Base-by-base conservation (phyloP, 2,329 filamentous ascomycete genomes). In the Fusarium udum region DNA sequence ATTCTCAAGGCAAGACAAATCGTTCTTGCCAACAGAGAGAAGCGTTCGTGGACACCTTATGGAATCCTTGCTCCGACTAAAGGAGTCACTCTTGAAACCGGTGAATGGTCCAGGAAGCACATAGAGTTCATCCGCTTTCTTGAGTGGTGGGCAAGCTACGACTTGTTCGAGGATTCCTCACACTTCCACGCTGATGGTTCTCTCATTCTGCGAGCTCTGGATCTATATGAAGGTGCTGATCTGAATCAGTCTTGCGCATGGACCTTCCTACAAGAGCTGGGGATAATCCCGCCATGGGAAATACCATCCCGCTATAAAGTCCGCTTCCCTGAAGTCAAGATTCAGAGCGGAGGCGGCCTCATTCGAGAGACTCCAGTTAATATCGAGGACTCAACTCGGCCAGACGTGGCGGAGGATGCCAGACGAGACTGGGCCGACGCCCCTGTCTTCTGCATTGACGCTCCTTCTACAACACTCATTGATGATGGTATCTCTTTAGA, bases 401-500 rank as follows among this genome's bases (percentile, higher is more conserved):
- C 78, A 12, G 89, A 91, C 68, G 77, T 83, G 26, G 84, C 88
- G 15, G 79, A 79, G 7, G 82, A 83, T 16, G 78, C 88, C 32
- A 89, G 93, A 52, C 87, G 85, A 66, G 87, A 90, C 59, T 92
- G 90, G 87, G 83, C 48, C 1, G 77, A 85, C n/a, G 78, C 89
- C 28, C 87, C 86, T 1, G 88, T 93, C 4, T 95, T 91, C 78
- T 94, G 92, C 73, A 93, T 97, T 67, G 93, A 97, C 77, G 86
- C 88, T 34, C 85, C 86, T 26, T 83, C 82, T 40, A 92, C 94
- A 0, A 84, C 87, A 34, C 90, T 95, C 75, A 92, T 96, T 65
- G 93, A 97, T 74, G 93, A 97, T 78, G 93, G 91, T 3, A 82
- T 97, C 14, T 95, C 93, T 2, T 78, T 96, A 13, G 91, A 94